Percentiles rank a stretch among this genome's conserved stretches.
Conservation (phyloP, 495 filamentous ascomycete species). For the Copromyces sp. region DNA sequence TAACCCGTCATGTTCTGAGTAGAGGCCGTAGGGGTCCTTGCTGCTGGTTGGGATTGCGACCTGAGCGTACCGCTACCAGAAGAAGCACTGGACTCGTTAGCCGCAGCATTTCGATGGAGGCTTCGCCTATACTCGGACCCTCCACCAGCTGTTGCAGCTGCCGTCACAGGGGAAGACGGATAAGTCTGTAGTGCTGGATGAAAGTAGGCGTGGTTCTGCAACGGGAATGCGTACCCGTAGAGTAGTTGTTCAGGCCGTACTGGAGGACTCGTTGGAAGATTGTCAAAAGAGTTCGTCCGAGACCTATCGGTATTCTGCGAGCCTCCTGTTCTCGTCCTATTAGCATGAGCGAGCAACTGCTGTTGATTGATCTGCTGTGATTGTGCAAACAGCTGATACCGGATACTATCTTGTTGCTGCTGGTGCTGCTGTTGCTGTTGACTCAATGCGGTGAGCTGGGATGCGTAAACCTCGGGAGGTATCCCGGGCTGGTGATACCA, state of each 20-base stretch:
- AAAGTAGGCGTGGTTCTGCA: conserved; percentile 18
- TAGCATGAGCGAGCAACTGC: conserved; percentile 34
- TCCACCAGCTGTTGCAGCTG: conserved; percentile 23
- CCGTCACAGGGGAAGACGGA: conserved; percentile 37
- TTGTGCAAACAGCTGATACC: conserved; percentile 38
- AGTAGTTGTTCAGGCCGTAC: conserved; percentile 36
- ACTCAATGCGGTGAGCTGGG: conserved; percentile 26
- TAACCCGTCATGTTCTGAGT: conserved; percentile 12
- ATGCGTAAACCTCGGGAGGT: conserved; percentile 34
- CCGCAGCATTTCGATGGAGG: conserved; percentile 35
- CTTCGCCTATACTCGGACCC: conserved; percentile 38
- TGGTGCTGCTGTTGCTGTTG: conserved; percentile 24
- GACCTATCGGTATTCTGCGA: conserved; percentile 32
- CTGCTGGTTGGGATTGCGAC: conserved; percentile 49
- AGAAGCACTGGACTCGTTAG: conserved; percentile 26
- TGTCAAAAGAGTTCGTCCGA: conserved; percentile 44
- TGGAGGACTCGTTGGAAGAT: conserved; percentile 39
- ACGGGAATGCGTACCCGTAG: conserved; percentile 22
- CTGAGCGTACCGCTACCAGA: conserved; percentile 36
- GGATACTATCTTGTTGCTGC: conserved; percentile 20
- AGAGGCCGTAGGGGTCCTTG: conserved; percentile 27
- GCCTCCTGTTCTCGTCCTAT: conserved; percentile 28
- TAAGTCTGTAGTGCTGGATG: conserved; percentile 31
- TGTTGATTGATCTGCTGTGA: conserved; percentile 35
- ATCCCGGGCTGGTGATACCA: conserved; percentile 34